Base-by-base conservation (phyloP, 768 basidiomycete species). In the Lactifluus subvellereus region DNA sequence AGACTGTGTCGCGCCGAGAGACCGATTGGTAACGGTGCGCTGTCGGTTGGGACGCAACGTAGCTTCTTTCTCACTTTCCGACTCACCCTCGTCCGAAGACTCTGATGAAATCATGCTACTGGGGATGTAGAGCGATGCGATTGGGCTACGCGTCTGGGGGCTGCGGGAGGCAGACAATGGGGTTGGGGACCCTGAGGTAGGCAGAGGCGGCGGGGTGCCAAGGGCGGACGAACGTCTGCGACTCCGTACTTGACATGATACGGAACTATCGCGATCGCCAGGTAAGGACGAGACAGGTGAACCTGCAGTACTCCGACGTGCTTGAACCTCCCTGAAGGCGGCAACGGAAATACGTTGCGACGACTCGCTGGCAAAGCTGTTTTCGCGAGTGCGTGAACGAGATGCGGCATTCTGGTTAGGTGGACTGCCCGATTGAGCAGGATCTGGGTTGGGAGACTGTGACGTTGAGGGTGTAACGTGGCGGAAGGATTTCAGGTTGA, bases 281-380 rank as follows among this genome's bases (percentile, higher is more conserved):
- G 51, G 20, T 3, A 33, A 22, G 32, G 62, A 66, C 35, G 85
- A 81, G 0, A 74, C 78, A 10, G 88, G 87, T 0, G 86, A 88
- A 57, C 80, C 82, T 13, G 86, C 78, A 32, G 78, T 72, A 66
- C 84, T 85, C 53, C 85, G 78, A 47, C 88, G 76, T 4, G 88
- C 86, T 60, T 89, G 87, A 20, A 82, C 87, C 76, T 91, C 89
- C 58, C 87, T 82, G 71, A 91, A 91, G 3, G 89, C 89, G 2
- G 88, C 89, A 37, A 91, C 85, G 8, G 87, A 87, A 30, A 91
- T 91, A 57, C 88, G 82, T 65, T 89, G 88, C 1, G 85, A 84
- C 6, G 83, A 77, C 45, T 88, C 86, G 3, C 86, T 86, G 18
- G 81, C 79, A 64, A 78, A 68, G 72, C 86, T 87, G 49, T 77